phyloP scores from a whole-genome alignment of 768 basidiomycete species.

The Mycena sanguinolenta region DNA sequence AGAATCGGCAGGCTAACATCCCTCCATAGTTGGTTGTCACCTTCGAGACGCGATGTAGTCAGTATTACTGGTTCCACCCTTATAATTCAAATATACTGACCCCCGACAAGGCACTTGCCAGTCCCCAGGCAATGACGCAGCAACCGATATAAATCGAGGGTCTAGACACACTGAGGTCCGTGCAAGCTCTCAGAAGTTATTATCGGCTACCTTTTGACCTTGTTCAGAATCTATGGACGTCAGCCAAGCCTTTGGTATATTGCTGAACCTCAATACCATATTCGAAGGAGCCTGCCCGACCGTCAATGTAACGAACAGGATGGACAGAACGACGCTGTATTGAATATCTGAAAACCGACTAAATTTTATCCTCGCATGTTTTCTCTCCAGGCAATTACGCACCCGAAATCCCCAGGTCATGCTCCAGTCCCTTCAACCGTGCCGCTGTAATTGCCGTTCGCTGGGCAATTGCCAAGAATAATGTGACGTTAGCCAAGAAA shows the following conservation, averaged over 20 bases:
- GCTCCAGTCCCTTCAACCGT: conserved; percentile 47
- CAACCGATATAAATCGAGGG: conserved; percentile 59
- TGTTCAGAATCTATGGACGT: conserved; percentile 29
- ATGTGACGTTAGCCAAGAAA: neutral
- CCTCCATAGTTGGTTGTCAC: conserved; percentile 57
- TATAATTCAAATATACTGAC: conserved; percentile 19
- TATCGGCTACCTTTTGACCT: conserved; percentile 15
- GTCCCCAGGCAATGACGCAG: conserved; percentile 61
- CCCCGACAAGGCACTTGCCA: conserved; percentile 60
- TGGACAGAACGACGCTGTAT: conserved; percentile 23
- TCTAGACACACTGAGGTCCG: conserved; percentile 32
- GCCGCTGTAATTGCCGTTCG: conserved; percentile 46
- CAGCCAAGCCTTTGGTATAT: neutral
- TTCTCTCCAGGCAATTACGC: neutral
- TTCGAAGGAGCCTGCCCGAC: conserved; percentile 61
- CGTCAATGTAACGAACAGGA: conserved; percentile 53
- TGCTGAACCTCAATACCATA: conserved; percentile 46
- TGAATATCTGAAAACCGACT: conserved; percentile 15
- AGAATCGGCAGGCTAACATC: conserved; percentile 68
- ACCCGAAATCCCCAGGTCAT: conserved; percentile 39
- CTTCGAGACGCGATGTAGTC: neutral
- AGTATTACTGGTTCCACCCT: neutral
- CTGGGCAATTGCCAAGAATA: conserved; percentile 21
- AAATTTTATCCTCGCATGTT: neutral
- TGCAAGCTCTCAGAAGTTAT: conserved; percentile 1